Base-by-base conservation (phyloP, 1,139 yeast genomes). In the Diutina rugosa region DNA sequence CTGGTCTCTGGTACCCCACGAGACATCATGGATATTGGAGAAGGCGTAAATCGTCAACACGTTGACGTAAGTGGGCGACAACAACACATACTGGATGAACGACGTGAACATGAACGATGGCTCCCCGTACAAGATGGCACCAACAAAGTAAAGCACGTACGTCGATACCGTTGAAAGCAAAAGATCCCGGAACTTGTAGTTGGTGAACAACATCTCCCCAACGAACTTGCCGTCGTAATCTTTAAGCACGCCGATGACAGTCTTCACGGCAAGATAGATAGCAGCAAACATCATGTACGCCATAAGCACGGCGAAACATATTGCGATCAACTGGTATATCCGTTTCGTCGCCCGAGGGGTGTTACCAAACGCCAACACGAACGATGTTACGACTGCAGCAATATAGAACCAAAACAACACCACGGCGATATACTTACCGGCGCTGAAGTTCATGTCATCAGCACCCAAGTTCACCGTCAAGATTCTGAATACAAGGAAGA, bases 1-100 rank as follows among this genome's bases (percentile, higher is more conserved):
- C 57, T 79, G 87, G 32, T 90, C 91, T 68, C 87, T 86, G 30
- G 93, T 87, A 65, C 95, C 95, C 95, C 95, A 87, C 0, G 93
- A 84, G 56, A 87, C 85, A 70, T 87, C 95, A 68, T 87, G 91
- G 62, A 87, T 85, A 67, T 87, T 87, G 74, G 95, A 87, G 69
- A 87, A 87, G 6, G 95, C 89, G 67, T 87, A 87, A 58, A 87
- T 90, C 65, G 87, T 87, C 64, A 87, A 75, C 56, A 87, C 87
- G 65, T 87, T 87, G 67, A 86, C 81, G 69, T 87, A 87, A 1
- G 88, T 79, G 1, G 95, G 95, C 53, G 89, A 82, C 58, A 87
- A 70, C 58, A 87, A 71, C 57, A 87, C 71, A 65, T 87, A 87
- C 68, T 87, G 95, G 26, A 77, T 63, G 66, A 87, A 84, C 56